phyloP scores from a whole-genome alignment of 345 rosid genomes.

The Raphanus raphanistrum region DNA sequence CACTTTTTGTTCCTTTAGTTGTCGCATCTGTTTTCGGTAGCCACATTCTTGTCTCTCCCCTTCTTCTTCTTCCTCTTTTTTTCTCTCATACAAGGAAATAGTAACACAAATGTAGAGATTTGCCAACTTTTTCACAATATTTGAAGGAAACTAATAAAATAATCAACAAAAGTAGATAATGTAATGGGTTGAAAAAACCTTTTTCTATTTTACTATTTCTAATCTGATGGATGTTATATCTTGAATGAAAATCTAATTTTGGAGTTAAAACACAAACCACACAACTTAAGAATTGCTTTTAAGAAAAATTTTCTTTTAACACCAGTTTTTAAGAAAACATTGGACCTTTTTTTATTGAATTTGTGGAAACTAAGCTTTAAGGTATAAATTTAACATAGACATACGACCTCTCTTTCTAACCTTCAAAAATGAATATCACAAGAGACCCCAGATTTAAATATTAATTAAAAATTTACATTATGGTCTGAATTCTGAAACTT shows the following conservation, averaged over 20 bases:
- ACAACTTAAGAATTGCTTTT: neutral
- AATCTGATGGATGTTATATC: neutral
- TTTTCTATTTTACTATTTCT: neutral
- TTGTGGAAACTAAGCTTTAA: neutral
- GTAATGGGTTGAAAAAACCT: neutral
- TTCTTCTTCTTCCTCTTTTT: neutral
- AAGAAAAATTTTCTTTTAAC: no score
- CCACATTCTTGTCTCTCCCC: neutral
- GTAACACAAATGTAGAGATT: neutral
- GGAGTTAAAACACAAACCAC: neutral
- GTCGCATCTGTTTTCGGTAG: neutral
- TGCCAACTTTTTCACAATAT: neutral
- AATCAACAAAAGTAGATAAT: neutral
- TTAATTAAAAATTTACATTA: no score
- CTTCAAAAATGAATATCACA: neutral
- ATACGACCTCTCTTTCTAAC: neutral
- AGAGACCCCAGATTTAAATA: neutral
- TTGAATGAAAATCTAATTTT: neutral
- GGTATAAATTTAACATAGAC: neutral
- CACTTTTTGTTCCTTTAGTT: neutral
- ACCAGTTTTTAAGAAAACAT: neutral
- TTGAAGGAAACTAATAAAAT: neutral
- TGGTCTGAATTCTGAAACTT: neutral
- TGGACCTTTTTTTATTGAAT: neutral
- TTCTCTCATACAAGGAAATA: neutral